phyloP scores from a whole-genome alignment of 2,329 filamentous ascomycete genomes.

The Fusarium fujikuroi region DNA sequence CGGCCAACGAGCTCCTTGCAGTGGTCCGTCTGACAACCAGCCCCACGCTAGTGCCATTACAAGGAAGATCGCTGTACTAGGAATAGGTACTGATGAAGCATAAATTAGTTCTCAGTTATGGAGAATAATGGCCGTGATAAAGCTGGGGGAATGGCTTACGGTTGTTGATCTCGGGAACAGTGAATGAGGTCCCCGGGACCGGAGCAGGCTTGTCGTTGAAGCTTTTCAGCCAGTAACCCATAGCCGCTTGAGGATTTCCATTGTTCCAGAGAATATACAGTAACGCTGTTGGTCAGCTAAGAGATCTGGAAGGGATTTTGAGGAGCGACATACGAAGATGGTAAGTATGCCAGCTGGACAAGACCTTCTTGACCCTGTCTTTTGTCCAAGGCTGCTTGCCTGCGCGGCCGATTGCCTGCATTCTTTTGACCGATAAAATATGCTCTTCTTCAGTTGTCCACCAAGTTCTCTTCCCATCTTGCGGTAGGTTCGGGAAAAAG shows the following conservation, averaged over 20 bases:
- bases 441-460: slow-evolving; percentile 43
- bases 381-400: slow-evolving; percentile 32
- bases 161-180: slow-evolving; percentile 2
- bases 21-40: slow-evolving; percentile 34
- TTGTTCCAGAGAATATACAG: slow-evolving; percentile 8
- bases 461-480: slow-evolving; percentile 36
- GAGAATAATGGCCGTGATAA: background rate
- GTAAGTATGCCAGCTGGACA: slow-evolving; percentile 32
- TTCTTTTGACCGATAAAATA: slow-evolving; percentile 26
- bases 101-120: background rate
- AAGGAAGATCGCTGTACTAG: slow-evolving; percentile 29
- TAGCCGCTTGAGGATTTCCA: background rate
- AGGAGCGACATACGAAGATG: slow-evolving; percentile 1
- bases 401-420: slow-evolving; percentile 17
- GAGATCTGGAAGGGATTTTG: fast-evolving
- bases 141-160: background rate
- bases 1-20: slow-evolving; percentile 17
- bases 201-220: background rate
- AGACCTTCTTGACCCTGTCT: slow-evolving; percentile 12
- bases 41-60: slow-evolving; percentile 27
- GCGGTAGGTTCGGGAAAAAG: slow-evolving; percentile 44
- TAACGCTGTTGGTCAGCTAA: background rate
- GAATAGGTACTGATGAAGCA: slow-evolving; percentile 7
- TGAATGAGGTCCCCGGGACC: background rate
- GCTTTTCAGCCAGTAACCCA: slow-evolving; percentile 12